Conservation (phyloP, 345 rosid genomes). For the Fremontodendron californicum region DNA sequence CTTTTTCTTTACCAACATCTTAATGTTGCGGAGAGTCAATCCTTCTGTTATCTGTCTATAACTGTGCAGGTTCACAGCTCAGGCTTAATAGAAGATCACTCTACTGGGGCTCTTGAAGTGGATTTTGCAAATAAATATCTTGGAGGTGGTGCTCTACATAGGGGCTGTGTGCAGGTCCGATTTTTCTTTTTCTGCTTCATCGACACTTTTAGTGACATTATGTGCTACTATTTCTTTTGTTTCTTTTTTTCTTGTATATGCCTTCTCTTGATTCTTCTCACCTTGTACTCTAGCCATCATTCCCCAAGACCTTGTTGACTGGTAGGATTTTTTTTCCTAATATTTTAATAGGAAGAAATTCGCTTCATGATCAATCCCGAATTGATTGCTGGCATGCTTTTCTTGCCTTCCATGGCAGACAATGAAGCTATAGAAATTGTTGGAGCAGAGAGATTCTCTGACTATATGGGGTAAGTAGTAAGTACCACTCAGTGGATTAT, state of each 20-base stretch:
- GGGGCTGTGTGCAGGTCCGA: constrained; percentile 88
- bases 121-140: constrained; percentile 90
- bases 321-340: background rate
- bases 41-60: background rate
- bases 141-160: constrained; percentile 82
- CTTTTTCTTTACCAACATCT: background rate
- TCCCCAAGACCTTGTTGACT: background rate
- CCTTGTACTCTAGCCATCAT: background rate
- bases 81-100: constrained; percentile 80
- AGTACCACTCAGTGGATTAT: constrained; percentile 25
- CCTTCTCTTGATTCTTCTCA: background rate
- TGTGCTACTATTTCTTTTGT: background rate
- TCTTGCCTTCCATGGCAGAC: constrained; percentile 83
- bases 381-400: constrained; percentile 86
- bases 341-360: constrained; percentile 71
- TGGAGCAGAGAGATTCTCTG: constrained; percentile 82
- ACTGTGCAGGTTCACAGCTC: constrained; percentile 44
- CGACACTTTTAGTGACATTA: background rate
- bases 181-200: background rate
- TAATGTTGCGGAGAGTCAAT: background rate
- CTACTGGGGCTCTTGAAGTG: constrained; percentile 58
- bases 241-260: background rate
- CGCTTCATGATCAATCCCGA: constrained; percentile 97
- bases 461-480: constrained; percentile 86
- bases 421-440: constrained; percentile 86